A percentile compares a stretch with the other conserved stretches of the same genome.
Evolutionary conservation across 2,329 filamentous ascomycete species (phyloP).

Genomic region (Alternaria brassicae): DNA sequence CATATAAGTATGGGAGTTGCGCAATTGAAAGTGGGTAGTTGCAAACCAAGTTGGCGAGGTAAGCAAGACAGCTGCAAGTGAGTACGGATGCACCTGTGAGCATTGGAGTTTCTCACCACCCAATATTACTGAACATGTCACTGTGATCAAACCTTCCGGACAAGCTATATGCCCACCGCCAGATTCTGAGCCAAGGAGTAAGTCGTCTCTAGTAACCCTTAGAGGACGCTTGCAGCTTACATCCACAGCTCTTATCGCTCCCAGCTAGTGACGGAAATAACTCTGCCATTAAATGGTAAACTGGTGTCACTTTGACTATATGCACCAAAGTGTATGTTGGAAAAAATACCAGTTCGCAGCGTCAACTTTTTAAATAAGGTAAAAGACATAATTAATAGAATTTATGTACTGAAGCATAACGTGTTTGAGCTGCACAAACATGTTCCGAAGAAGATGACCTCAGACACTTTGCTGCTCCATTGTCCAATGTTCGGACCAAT

Average conservation of each 20-base stretch:
- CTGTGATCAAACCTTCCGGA: too few species aligned
- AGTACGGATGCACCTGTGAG: neutral
- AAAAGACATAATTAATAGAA: neutral
- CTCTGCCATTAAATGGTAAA: neutral
- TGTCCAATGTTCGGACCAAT: neutral
- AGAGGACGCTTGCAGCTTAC: too few species aligned
- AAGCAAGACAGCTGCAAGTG: neutral
- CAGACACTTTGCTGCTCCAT: neutral
- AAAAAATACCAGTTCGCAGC: neutral
- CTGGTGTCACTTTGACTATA: neutral
- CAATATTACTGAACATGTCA: too few species aligned
- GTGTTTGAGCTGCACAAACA: neutral
- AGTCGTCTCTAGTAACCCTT: too few species aligned
- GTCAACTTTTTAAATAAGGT: neutral
- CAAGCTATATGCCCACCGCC: too few species aligned
- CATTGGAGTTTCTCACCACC: too few species aligned
- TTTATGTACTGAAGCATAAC: neutral
- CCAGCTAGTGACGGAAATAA: neutral
- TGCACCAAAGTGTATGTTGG: neutral
- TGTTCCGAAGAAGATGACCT: neutral
- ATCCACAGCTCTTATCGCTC: too few species aligned
- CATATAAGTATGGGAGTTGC: neutral
- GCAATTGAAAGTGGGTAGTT: neutral
- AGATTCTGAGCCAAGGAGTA: too few species aligned
- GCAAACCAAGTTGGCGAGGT: neutral